A percentile compares a stretch with the other conserved stretches of the same genome.
These are phyloP conservation scores for Ustilago curta DNA, from an alignment of 1,284 basidiomycete species.

Conservation along the genomic window DNA sequence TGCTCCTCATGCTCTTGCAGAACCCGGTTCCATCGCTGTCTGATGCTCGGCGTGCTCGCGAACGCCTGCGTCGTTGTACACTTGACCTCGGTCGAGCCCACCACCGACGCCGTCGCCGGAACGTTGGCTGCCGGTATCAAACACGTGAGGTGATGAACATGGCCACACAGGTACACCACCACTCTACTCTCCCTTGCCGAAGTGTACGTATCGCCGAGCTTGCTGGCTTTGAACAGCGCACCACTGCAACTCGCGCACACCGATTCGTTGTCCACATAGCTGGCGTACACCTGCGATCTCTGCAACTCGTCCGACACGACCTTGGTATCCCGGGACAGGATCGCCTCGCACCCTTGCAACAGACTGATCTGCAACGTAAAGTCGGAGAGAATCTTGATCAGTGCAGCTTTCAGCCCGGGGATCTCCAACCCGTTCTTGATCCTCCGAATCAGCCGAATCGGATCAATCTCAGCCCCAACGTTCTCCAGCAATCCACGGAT, in stretches of 20 bases:
- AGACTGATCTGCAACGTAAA: conserved; percentile 79
- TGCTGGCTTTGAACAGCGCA: conserved; percentile 33
- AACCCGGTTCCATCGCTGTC: conserved; percentile 27
- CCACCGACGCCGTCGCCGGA: conserved; percentile 9
- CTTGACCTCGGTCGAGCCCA: conserved; percentile 9
- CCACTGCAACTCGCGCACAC: conserved; percentile 49
- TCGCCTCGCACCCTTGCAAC: conserved; percentile 59
- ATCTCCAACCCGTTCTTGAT: conserved; percentile 97
- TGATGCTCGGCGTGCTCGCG: conserved; percentile 18
- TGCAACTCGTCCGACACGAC: conserved; percentile 51
- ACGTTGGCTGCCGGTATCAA: conserved; percentile 33
- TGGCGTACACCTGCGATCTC: conserved; percentile 43
- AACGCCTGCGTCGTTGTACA: conserved; percentile 45
- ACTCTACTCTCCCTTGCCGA: conserved; percentile 22
- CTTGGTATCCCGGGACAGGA: conserved; percentile 56
- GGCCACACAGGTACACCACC: conserved; percentile 64
- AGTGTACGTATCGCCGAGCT: conserved; percentile 14
- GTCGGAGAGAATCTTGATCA: conserved; percentile 96
- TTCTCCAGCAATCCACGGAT: conserved; percentile 92
- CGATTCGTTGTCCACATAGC: conserved; percentile 47
- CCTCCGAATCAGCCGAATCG: conserved; percentile 89
- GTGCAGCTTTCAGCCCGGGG: conserved; percentile 88
- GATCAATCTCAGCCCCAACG: conserved; percentile 94
- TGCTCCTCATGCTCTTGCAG: not conserved
- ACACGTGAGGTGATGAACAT: conserved; percentile 61